Evolutionary conservation across 2,329 filamentous ascomycete species (phyloP), one percentile per base, ranked within the genome.

Genomic region (Ilyonectria sp.): DNA sequence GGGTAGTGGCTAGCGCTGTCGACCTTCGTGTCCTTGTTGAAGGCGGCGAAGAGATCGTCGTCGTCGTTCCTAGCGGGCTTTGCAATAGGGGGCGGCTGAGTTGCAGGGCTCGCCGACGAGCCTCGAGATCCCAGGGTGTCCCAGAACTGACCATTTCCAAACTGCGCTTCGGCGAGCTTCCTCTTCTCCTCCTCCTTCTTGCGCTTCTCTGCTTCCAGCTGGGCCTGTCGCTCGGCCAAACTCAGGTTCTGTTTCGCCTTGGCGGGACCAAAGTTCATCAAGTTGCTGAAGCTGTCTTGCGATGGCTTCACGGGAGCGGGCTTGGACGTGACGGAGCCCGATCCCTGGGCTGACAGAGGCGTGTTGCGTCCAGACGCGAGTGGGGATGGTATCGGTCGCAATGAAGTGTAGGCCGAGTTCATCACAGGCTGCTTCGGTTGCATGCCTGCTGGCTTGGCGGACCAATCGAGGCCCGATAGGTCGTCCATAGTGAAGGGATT

Each of bases 91-190:
- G 73, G 72, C 31, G 71, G 70, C 35, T 74, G 74, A 8, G 73
- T 52, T 17, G 72, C 75, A 53, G 79, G 77, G 60, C 79, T 81
- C 3, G 75, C 49, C n/a, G 85, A 85, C 53, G 83, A 80, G 63
- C 82, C 80, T 49, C 86, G 82, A 37, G 86, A 86, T 54, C 90
- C 94, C 54, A 96, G 82, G 13, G 82, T 89, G 76, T 96, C 93
- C 90, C 92, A 95, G 77, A 94, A 94, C 68, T 90, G 89, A 11
- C 88, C 87, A 75, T 91, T 90, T 2, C 93, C 94, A 80, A 94
- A 98, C 68, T 95, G 91, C 33, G 89, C 87, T 71, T 96, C 93
- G 74, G 91, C 88, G 78, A 91, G 89, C 75, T 87, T 91, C 75
- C 87, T 89, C 77, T 89, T 89, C 78, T 95, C 92, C 65, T 91